Conservation (phyloP, 495 filamentous ascomycete species). For the Aspergillus saccharolyticus region DNA sequence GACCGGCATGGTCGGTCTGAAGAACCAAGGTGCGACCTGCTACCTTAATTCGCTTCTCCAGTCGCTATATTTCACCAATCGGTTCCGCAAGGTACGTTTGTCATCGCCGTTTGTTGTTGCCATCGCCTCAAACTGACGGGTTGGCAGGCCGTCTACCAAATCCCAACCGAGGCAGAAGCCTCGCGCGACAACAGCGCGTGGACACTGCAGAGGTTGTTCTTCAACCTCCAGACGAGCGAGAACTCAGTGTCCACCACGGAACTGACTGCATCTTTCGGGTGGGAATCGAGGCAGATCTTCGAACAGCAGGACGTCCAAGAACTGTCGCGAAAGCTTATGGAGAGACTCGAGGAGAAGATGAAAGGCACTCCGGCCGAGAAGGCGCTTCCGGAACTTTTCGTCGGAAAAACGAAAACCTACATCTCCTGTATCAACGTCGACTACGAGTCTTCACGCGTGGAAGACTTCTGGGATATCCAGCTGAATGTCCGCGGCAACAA, state of each 20-base stretch:
- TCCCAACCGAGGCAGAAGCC: slow-evolving; percentile 83
- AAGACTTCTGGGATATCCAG: slow-evolving; percentile 99
- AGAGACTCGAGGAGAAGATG: slow-evolving; percentile 93
- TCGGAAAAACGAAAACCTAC: slow-evolving; percentile 96
- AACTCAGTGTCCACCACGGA: slow-evolving; percentile 83
- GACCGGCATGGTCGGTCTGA: slow-evolving; percentile 93
- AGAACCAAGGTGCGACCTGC: slow-evolving; percentile 97
- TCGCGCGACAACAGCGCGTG: slow-evolving; percentile 83
- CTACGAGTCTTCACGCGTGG: slow-evolving; percentile 87
- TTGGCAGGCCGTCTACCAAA: slow-evolving; percentile 85
- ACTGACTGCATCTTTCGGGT: slow-evolving; percentile 92
- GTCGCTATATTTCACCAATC: slow-evolving; percentile 95
- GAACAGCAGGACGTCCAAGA: slow-evolving; percentile 99
- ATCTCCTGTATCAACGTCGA: slow-evolving; percentile 98
- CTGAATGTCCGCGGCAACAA: slow-evolving; percentile 93
- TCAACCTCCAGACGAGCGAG: slow-evolving; percentile 80
- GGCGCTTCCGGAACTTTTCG: slow-evolving; percentile 82
- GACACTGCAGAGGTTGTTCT: slow-evolving; percentile 89
- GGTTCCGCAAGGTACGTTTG: slow-evolving; percentile 77
- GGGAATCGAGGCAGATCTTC: slow-evolving; percentile 97
- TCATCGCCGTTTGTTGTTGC: slow-evolving; percentile 8
- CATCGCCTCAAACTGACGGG: slow-evolving; percentile 4
- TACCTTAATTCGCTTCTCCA: slow-evolving; percentile 97
- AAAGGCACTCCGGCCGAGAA: slow-evolving; percentile 96
- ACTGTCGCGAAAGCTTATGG: slow-evolving; percentile 92